Conservation (phyloP, 306 rosid genomes). For the Vigna nakashimae region DNA sequence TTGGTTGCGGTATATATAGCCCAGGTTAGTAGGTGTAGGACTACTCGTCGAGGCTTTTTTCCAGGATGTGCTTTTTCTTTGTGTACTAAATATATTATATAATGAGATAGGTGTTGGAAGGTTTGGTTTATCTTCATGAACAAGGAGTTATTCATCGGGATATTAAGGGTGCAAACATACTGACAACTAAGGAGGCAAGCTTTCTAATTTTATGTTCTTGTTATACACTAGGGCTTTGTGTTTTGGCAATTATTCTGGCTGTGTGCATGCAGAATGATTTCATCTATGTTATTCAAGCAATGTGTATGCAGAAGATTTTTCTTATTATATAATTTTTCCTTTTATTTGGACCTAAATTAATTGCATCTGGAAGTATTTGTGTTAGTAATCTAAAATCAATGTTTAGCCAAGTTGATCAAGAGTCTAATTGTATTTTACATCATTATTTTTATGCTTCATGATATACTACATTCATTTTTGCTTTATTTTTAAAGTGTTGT, state of each 20-base stretch:
- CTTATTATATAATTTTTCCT: constrained; percentile 9
- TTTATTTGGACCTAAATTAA: constrained; percentile 18
- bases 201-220: constrained; percentile 22
- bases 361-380: constrained; percentile 24
- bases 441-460: constrained; percentile 5
- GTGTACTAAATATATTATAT: constrained; percentile 35
- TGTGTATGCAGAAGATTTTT: constrained; percentile 12
- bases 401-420: constrained; percentile 27
- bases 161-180: constrained; percentile 97
- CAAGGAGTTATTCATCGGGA: constrained; percentile 99
- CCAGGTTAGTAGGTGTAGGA: constrained; percentile 69
- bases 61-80: constrained; percentile 26
- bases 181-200: constrained; percentile 95
- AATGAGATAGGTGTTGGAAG: constrained; percentile 89
- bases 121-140: constrained; percentile 97
- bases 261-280: constrained; percentile 14
- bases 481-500: no score
- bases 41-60: constrained; percentile 24
- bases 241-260: constrained; percentile 31
- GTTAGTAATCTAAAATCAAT: constrained; percentile 21
- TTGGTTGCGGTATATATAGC: constrained; percentile 95
- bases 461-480: not conserved
- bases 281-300: constrained; percentile 20
- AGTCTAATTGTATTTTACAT: constrained; percentile 30
- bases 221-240: constrained; percentile 31